Evolutionary conservation across 2,329 filamentous ascomycete species (phyloP), one percentile per base, ranked within the genome.

Genomic region (Sordariomycetes sp.): DNA sequence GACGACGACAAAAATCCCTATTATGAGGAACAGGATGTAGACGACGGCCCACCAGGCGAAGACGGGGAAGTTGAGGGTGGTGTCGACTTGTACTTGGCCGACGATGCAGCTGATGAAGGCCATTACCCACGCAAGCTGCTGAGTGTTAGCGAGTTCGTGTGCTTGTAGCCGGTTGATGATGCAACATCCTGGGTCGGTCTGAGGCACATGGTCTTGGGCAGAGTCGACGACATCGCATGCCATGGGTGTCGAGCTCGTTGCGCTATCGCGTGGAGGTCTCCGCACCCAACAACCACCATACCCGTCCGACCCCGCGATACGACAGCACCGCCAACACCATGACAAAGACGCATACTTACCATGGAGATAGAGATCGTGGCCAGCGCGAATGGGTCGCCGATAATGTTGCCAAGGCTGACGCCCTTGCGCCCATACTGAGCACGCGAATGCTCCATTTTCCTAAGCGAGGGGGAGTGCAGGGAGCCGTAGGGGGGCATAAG

Each of bases 311-410:
- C n/a, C n/a, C 39, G n/a, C 39, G 39, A 45, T n/a, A 2, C 39
- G 39, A 45, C 15, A 45, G n/a, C n/a, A 45, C 17, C 15, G 39
- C 17, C 12, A 42, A 42, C 12, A 10, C 36, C 36, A 42, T 12
- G n/a, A 24, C 8, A 24, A 12, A 34, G 24, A 32, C 25, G 3
- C 24, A 15, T 15, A 81, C 90, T 71, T 82, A 96, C 92, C 68
- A 89, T 78, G 61, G 87, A 83, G 70, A 97, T 96, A 59, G 92
- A 96, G 62, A 95, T 83, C 39, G 94, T 97, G 57, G 91, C 90
- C 60, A 99, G 81, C 60, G 92, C 91, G 72, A 99, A 97, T 6
- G 94, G 94, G 73, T 99, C 92, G 65, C 94, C 94, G 60, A 96
- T 79, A 65, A 99, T 90, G 73, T 96, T 95, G 69, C 88, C 88